Evolutionary conservation across 768 basidiomycete genomes (phyloP), one percentile per base, ranked within the genome.

Genomic region (Tulasnella sp.): DNA sequence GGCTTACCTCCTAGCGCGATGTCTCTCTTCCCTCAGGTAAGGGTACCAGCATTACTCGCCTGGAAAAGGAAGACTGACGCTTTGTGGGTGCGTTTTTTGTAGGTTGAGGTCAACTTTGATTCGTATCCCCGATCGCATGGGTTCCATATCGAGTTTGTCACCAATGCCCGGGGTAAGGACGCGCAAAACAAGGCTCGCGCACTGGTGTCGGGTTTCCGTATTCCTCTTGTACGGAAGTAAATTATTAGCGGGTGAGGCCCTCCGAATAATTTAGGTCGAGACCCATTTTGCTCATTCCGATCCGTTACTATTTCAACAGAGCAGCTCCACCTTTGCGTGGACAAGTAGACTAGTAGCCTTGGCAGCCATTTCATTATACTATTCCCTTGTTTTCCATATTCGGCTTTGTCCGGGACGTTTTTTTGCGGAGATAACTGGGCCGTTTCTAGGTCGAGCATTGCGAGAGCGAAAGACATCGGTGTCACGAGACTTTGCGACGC

Each of bases 81-180:
- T 73, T 4, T n/a, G n/a, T n/a, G n/a, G n/a, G n/a, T 17, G 19
- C 42, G 11, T 52, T 35, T 29, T n/a, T n/a, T n/a, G n/a, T 92
- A 96, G 81, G 90, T 98, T 72, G 96, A 98, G 81, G 89, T 94
- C 80, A 97, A 97, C 79, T 80, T 90, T 52, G 95, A 98, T 77
- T 81, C 91, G 35, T 99, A 98, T 79, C 93, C 94, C 5, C 87
- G 86, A 75, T 79, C 87, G 62, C 90, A 89, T 77, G 96, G 96
- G 22, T 92, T 99, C 87, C 92, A 98, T 78, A 88, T 99, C 41
- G 92, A 95, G 79, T 95, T 96, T 78, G 84, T 95, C 72, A 98
- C 96, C 26, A 94, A 90, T 78, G 91, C 92, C 5, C 83, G 84
- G 62, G 96, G 96, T 0, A 80, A 88, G n/a, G 93, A 93, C 14